Base-by-base conservation (phyloP, 306 rosid genomes). In the Prinsepia uniflora region DNA sequence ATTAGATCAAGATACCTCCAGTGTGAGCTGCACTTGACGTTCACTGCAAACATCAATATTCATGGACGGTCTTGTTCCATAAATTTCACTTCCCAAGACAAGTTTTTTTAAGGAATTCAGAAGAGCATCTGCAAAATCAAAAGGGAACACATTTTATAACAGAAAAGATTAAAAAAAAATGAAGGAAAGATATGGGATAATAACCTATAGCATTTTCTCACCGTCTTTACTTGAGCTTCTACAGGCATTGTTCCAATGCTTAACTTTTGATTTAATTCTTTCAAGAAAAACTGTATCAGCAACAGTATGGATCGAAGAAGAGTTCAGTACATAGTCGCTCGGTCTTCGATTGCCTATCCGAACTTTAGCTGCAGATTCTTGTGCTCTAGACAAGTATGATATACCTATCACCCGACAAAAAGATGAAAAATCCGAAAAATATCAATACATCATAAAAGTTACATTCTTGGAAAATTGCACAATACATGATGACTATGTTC, bases 331-430 rank as follows among this genome's bases (percentile, higher is more conserved):
- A 54, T 24, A 6, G 78, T 59, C 72, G 30, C 80, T 58, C 42
- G 85, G 54, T 8, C 65, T 66, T 42, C 80, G 72, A 79, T 66
- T 80, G 76, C 96, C 88, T 7, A 57, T 79, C 53, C 79, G 82
- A 71, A 56, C 52, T 80, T 81, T 86, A 61, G 94, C 96, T 11
- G 72, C 72, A 1, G 85, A 75, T 79, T 94, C 98, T 76, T 90
- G 97, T 41, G 63, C 90, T 82, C 91, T 86, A 49, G 98, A 94
- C 40, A 90, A 78, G 83, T 90, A 94, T 3, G 98, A 94, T 77
- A 94, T 77, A 55, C 98, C 98, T 94, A 83, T 55, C 57, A 56
- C 61, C 76, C 54, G 39, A 72, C 67, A 56, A 61, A 20, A 65
- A 74, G 43, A 75, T 34, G 47, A 20, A 49, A 30, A 30, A 30